These are phyloP conservation scores for Alternaria gansuensis DNA, from an alignment of 2,329 filamentous ascomycete genomes.

Conservation along the genomic window DNA sequence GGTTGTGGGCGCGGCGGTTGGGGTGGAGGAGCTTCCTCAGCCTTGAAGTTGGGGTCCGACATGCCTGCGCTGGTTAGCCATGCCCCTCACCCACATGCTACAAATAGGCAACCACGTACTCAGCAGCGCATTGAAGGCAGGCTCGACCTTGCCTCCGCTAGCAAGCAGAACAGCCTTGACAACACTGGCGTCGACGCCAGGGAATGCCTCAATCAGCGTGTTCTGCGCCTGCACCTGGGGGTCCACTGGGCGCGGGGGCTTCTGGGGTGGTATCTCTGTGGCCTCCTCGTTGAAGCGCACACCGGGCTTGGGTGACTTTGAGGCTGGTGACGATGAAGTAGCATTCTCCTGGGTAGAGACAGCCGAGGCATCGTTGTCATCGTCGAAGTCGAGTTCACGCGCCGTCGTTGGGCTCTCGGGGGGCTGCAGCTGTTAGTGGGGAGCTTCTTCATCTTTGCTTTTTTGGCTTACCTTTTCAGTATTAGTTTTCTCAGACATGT, in stretches of 20 bases:
- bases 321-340: slow-evolving; percentile 50
- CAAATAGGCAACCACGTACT: slow-evolving; percentile 61
- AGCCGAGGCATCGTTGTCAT: slow-evolving; percentile 60
- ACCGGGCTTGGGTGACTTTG: slow-evolving; percentile 54
- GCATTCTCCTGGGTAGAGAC: slow-evolving; percentile 38
- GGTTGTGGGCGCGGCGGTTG: slow-evolving; percentile 81
- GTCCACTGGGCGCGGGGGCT: slow-evolving; percentile 84
- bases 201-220: slow-evolving; percentile 94
- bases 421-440: slow-evolving; percentile 25
- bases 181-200: slow-evolving; percentile 78
- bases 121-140: slow-evolving; percentile 92
- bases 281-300: slow-evolving; percentile 59
- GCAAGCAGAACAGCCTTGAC: slow-evolving; percentile 88
- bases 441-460: background rate
- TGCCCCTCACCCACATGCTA: background rate
- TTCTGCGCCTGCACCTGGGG: slow-evolving; percentile 85
- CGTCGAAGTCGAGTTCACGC: slow-evolving; percentile 65
- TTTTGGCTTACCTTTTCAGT: slow-evolving; percentile 23
- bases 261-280: slow-evolving; percentile 68
- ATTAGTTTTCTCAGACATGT: slow-evolving; percentile 34
- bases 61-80: slow-evolving; percentile 54
- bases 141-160: slow-evolving; percentile 86
- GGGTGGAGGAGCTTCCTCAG: slow-evolving; percentile 69
- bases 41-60: slow-evolving; percentile 63
- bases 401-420: slow-evolving; percentile 60